Evolutionary conservation across 2,329 filamentous ascomycete genomes (phyloP), one percentile per base, ranked within the genome.

Genomic region (Aspergillus sp.): DNA sequence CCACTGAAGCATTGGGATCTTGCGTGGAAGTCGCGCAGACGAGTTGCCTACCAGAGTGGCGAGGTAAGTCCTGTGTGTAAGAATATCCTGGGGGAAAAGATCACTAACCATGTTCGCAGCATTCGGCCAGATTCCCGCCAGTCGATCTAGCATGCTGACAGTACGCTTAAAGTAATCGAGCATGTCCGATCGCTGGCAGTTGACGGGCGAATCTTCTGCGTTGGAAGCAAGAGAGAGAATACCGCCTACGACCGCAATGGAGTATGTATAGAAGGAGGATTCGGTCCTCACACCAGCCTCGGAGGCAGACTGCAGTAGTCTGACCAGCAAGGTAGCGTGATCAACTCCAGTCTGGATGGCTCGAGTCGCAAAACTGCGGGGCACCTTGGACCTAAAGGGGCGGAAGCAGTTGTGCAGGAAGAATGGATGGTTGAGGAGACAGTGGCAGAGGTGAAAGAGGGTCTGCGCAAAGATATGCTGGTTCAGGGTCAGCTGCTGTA

Each of bases 351-450:
- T 66, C 45, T 74, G 65, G 0, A 76, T 62, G 6, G 69, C 66
- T 11, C 69, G 67, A 19, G 65, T 51, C 7, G 69, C 63, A 52
- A 77, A 77, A 61, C 73, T 77, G 23, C 64, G 38, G 0, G 74
- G 74, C 5, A 68, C 64, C 23, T 71, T 76, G 7, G 64, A 62
- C 0, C 65, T 66, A 30, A 68, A 69, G 2, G 63, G 59, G 34
- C 67, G 67, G 3, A 76, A 64, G 8, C 72, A 65, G 25, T 71
- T 61, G 1, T 68, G 67, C 4, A 77, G 58, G 7, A 76, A 62
- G 56, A 78, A 76, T 0, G 75, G 75, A 57, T 79, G 76, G 60
- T 77, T 69, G 3, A 79, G 62, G n/a, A 78, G 60, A 57, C 74
- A 77, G 31, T 77, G 72, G 43, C 70, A 73, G 7, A 76, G 65